Percentiles rank a stretch among this genome's conserved stretches.
Evolutionary conservation across 2,329 filamentous ascomycete species (phyloP).

Genomic region (Curvularia lunata): DNA sequence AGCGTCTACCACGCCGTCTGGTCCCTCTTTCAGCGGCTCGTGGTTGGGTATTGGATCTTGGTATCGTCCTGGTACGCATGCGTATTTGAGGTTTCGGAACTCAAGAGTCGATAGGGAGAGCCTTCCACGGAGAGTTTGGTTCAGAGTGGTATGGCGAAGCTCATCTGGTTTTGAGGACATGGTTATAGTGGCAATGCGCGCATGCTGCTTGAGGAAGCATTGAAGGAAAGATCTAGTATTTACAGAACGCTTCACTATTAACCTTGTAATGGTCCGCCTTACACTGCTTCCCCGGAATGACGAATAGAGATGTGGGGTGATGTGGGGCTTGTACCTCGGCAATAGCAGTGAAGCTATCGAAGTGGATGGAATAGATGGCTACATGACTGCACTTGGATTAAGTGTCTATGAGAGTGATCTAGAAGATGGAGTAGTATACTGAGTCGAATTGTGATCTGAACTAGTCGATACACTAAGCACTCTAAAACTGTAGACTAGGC

Average conservation of each 20-base stretch:
- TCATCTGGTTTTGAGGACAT: conserved; percentile 7
- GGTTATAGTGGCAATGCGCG: neutral
- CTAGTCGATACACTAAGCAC: neutral
- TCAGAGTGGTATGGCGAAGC: conserved; percentile 22
- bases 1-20: conserved; percentile 35
- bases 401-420: neutral
- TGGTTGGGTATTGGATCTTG: conserved; percentile 35
- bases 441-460: neutral
- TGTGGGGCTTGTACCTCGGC: conserved; percentile 18
- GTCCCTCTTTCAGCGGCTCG: conserved; percentile 7
- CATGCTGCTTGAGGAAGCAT: neutral
- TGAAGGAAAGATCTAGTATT: neutral
- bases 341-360: neutral
- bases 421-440: neutral
- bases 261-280: neutral
- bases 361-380: neutral
- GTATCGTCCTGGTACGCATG: conserved; percentile 43
- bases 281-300: conserved; percentile 1
- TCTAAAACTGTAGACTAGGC: neutral
- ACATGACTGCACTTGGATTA: neutral
- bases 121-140: conserved; percentile 28
- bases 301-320: conserved; percentile 10
- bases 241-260: too few relatives aligned
- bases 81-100: conserved; percentile 48
- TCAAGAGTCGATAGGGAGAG: conserved; percentile 30